A percentile compares a stretch with the other conserved stretches of the same genome.
Conservation (phyloP, 768 basidiomycete species). For the Phanerochaete sordida region DNA sequence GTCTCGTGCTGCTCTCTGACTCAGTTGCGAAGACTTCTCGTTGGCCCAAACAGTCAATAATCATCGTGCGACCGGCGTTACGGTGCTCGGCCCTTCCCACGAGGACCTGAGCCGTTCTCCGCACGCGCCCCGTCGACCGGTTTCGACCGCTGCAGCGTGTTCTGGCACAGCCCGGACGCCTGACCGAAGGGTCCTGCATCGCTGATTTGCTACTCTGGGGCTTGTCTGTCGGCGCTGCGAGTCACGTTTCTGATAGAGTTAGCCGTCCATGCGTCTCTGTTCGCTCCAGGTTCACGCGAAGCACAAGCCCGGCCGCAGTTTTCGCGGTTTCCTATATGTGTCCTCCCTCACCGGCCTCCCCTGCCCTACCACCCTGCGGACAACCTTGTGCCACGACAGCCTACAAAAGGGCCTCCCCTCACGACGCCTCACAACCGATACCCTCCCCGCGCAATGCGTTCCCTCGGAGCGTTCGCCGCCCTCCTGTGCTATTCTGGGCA, state of each 20-base stretch:
- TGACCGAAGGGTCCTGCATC: background rate
- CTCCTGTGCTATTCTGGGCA: background rate
- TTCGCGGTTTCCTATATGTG: background rate
- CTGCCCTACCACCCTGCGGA: background rate
- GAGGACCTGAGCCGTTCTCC: too few species aligned
- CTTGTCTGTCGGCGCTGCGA: background rate
- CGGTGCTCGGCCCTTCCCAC: too few species aligned
- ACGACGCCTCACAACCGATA: background rate
- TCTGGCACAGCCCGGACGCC: too few species aligned
- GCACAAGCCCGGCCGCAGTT: background rate
- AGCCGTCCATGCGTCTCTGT: background rate
- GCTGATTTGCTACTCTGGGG: background rate
- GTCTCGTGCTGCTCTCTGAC: too few species aligned
- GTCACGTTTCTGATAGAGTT: slow-evolving; percentile 4
- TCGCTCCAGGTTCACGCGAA: slow-evolving; percentile 12
- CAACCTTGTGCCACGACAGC: background rate
- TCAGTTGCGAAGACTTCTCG: too few species aligned
- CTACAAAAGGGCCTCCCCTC: background rate
- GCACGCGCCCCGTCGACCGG: too few species aligned
- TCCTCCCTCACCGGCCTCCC: background rate
- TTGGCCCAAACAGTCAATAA: too few species aligned
- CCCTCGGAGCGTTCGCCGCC: background rate
- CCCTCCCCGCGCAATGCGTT: background rate
- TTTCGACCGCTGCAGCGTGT: too few species aligned
- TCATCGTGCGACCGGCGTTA: too few species aligned